These are phyloP conservation scores for Cardamine chenopodiifolia DNA, from an alignment of 345 rosid genomes.

Conservation along the genomic window DNA sequence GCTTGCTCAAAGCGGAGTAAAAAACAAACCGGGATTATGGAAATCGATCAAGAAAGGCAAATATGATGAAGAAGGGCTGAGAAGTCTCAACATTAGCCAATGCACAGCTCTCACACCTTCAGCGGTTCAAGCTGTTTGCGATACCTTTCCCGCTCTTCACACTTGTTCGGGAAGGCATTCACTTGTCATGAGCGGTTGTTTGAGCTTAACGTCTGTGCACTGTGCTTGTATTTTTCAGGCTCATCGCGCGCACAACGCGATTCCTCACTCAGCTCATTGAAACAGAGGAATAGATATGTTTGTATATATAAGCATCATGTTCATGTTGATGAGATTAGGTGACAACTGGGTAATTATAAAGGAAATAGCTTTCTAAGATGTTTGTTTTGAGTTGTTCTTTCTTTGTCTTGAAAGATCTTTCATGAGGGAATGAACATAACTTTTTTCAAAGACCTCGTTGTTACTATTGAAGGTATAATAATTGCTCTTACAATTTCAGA, in stretches of 20 bases:
- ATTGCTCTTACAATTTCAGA: neutral
- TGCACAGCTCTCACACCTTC: slow-evolving; percentile 94
- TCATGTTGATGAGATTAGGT: slow-evolving; percentile 23
- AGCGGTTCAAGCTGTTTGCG: slow-evolving; percentile 93
- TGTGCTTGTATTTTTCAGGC: slow-evolving; percentile 85
- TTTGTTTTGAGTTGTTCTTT: slow-evolving; percentile 18
- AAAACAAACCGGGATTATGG: slow-evolving; percentile 66
- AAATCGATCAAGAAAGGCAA: slow-evolving; percentile 53
- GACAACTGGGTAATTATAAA: neutral
- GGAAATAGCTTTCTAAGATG: neutral
- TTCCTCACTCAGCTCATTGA: slow-evolving; percentile 67
- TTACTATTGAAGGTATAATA: neutral
- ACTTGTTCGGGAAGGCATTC: slow-evolving; percentile 96
- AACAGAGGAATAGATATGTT: neutral
- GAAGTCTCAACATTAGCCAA: slow-evolving; percentile 94
- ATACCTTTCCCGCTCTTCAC: slow-evolving; percentile 92
- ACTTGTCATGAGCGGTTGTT: slow-evolving; percentile 94
- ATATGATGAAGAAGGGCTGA: slow-evolving; percentile 74
- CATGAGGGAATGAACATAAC: neutral
- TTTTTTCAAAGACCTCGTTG: neutral
- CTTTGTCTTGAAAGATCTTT: neutral
- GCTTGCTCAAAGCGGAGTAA: slow-evolving; percentile 66
- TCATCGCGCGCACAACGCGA: slow-evolving; percentile 56
- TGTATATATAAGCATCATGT: slow-evolving; percentile 26
- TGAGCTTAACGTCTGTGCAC: slow-evolving; percentile 85